Percentiles rank a stretch among this genome's conserved stretches.
These are phyloP conservation scores for Onygenales sp. DNA, from an alignment of 2,329 filamentous ascomycete genomes.

Conservation along the genomic window DNA sequence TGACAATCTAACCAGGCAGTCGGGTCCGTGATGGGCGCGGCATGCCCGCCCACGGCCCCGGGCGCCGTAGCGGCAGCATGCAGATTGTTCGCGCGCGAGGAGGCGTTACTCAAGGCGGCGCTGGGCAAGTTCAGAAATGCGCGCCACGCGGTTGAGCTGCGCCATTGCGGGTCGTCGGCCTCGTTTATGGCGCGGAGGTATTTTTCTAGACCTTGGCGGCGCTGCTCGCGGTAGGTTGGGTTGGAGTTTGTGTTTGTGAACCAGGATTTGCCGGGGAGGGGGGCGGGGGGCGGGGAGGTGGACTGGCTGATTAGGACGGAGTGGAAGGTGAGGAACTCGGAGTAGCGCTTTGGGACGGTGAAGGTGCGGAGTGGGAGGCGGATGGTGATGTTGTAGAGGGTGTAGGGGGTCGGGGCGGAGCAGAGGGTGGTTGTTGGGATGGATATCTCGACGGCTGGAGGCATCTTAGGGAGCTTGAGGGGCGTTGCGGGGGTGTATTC, in stretches of 20 bases:
- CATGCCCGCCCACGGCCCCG: conserved; percentile 18
- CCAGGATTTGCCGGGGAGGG: conserved; percentile 53
- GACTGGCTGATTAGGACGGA: conserved; percentile 41
- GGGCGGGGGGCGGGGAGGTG: conserved; percentile 41
- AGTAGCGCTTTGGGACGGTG: conserved; percentile 54
- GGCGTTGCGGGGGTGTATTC: not conserved
- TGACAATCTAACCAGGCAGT: conserved; percentile 55
- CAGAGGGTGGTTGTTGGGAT: conserved; percentile 37
- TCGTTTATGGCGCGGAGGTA: conserved; percentile 52
- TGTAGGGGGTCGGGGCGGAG: conserved; percentile 39
- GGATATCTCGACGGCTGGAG: conserved; percentile 25
- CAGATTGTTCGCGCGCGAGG: conserved; percentile 21
- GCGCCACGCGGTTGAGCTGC: conserved; percentile 47
- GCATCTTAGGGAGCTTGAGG: conserved; percentile 15
- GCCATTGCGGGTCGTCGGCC: conserved; percentile 48
- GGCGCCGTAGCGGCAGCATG: conserved; percentile 36
- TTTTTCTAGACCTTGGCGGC: conserved; percentile 46
- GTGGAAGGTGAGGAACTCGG: conserved; percentile 52
- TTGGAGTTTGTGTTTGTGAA: conserved; percentile 49
- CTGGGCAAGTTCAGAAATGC: conserved; percentile 49
- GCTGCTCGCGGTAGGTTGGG: conserved; percentile 47
- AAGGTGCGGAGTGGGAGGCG: conserved; percentile 52
- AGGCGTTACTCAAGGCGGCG: conserved; percentile 24
- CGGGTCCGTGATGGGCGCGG: conserved; percentile 38
- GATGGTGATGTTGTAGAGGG: conserved; percentile 52